Evolutionary conservation across 1,284 basidiomycete genomes (phyloP), one percentile per base, ranked within the genome.

Genomic region (Cutaneotrichosporon mucoides): DNA sequence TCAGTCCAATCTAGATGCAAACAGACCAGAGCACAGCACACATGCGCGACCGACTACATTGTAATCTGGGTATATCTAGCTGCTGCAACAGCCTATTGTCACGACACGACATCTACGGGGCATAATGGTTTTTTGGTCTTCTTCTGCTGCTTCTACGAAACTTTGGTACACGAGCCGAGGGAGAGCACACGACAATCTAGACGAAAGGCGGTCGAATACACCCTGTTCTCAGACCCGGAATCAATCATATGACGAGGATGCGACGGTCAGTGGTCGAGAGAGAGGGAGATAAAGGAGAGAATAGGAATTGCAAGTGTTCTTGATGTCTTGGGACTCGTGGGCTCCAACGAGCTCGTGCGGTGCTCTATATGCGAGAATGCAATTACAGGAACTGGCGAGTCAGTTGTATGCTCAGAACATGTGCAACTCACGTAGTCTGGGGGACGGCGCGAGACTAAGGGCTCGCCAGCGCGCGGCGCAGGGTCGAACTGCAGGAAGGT

Each of bases 401-500:
- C 3, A 24, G 50, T 9, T 5, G 50, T 52, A 8, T 42, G 50
- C 40, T 33, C 8, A n/a, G 8, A 34, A 12, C 6, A 5, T 35
- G 24, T 4, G 45, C 24, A 48, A 13, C 46, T 48, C 13, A 95
- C 91, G 81, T 95, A 94, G 83, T 99, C 96, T 75, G 95, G 96
- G 77, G 98, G 95, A 79, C 95, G 89, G 79, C 95, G 86, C 73
- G 94, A 93, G 65, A 99, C 95, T 60, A 99, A 86, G 50, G 95
- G 95, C 80, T 99, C 96, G 68, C 95, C 96, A 69, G 95, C 93
- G 76, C 95, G 85, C 68, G 96, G 95, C 68, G 95, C 95, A 71
- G 95, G 95, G 81, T 99, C 95, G 79, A 99, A 99, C 86, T 99
- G 95, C 79, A 99, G 84, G 88, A 82, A 81, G 56, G 81, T 82